Percentiles rank a stretch among this genome's conserved stretches.
These are phyloP conservation scores for Eucalyptus sideroxylon DNA, from an alignment of 345 rosid genomes.

Conservation along the genomic window DNA sequence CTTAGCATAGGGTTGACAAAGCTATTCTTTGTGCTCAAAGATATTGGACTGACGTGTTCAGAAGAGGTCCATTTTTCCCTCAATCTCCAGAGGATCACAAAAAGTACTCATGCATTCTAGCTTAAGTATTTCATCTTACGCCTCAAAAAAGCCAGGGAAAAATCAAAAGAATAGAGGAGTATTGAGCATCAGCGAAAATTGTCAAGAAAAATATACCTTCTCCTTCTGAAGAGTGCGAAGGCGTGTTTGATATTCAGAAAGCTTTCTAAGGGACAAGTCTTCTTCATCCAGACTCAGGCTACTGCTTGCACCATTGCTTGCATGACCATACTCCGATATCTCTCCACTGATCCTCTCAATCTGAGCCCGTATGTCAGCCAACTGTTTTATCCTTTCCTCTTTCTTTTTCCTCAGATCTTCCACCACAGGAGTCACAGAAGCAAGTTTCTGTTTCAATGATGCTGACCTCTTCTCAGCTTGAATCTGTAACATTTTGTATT, in stretches of 20 bases:
- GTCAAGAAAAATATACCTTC: slow-evolving; percentile 36
- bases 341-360: slow-evolving; percentile 79
- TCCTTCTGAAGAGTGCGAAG: slow-evolving; percentile 77
- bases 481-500: slow-evolving; percentile 20
- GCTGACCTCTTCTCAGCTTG: slow-evolving; percentile 38
- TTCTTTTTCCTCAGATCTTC: slow-evolving; percentile 69
- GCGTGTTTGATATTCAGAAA: slow-evolving; percentile 69
- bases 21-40: neutral
- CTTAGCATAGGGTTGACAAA: neutral
- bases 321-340: slow-evolving; percentile 55
- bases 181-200: neutral
- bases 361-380: slow-evolving; percentile 57
- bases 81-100: neutral
- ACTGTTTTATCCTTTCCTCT: slow-evolving; percentile 75
- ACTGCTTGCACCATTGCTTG: slow-evolving; percentile 17
- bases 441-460: slow-evolving; percentile 74
- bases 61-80: neutral
- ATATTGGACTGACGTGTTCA: neutral
- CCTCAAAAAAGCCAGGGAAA: neutral
- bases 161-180: neutral
- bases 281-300: slow-evolving; percentile 54
- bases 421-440: slow-evolving; percentile 61
- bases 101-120: neutral
- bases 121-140: neutral
- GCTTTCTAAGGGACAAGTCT: slow-evolving; percentile 77